Evolutionary conservation across 164 flowering plant genomes (phyloP).

Genomic region (Magnolia sinica): DNA sequence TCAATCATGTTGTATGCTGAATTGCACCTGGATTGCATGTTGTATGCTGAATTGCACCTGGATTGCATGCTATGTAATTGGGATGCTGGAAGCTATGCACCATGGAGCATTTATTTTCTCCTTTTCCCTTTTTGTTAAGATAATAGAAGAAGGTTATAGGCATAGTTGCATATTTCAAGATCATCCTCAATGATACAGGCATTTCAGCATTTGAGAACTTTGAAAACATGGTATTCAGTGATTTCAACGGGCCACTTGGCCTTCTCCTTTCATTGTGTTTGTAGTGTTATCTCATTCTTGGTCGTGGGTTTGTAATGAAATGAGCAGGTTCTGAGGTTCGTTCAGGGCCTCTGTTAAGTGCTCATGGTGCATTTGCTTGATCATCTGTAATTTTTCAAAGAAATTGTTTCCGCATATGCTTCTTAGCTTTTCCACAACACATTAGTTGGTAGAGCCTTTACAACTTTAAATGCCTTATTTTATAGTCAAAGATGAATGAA

Average conservation of each 20-base stretch:
- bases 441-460: not conserved
- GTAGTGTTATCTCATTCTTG: not conserved
- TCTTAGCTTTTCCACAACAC: not conserved
- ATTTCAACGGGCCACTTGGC: not conserved
- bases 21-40: not conserved
- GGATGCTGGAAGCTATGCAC: not conserved
- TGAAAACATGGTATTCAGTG: not conserved
- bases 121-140: not conserved
- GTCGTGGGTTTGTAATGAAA: not conserved
- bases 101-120: not conserved
- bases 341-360: not conserved
- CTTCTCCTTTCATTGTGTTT: not conserved
- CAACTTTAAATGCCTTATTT: not conserved
- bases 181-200: not conserved
- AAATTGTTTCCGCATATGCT: not conserved
- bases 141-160: not conserved
- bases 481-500: not conserved
- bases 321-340: not conserved
- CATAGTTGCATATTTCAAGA: not conserved
- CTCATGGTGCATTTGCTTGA: not conserved
- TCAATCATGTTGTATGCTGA: not conserved
- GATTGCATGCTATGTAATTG: not conserved
- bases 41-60: not conserved
- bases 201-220: not conserved
- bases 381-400: not conserved